Evolutionary conservation across 164 flowering plant species (phyloP).

Genomic region (Chloranthus sessilifolius): DNA sequence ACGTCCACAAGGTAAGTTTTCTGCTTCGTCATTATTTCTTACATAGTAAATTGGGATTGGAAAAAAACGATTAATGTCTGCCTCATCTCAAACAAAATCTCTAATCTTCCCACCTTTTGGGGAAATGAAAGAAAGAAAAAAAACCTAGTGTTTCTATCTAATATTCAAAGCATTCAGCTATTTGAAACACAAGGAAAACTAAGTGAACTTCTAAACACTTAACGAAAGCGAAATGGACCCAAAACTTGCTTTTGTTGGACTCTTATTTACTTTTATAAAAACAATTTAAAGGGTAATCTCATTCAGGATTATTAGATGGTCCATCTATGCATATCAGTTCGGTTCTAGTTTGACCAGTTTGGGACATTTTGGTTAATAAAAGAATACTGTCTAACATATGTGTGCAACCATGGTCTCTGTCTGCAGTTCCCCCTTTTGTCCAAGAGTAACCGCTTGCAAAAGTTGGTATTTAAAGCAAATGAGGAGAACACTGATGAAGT

Average conservation of each 20-base stretch:
- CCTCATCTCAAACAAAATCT: not conserved
- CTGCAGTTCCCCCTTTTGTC: constrained; percentile 83
- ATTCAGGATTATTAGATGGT: too few relatives aligned
- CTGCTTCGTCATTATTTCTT: not conserved
- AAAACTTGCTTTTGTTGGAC: too few relatives aligned
- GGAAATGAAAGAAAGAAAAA: not conserved
- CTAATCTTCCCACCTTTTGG: not conserved
- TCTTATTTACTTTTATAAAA: too few relatives aligned
- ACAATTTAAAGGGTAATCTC: too few relatives aligned
- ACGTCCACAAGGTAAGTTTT: constrained; percentile 64
- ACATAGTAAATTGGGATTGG: not conserved
- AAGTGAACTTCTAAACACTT: too few relatives aligned
- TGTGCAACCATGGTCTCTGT: constrained; percentile 6
- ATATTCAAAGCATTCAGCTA: not conserved
- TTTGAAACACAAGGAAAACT: too few relatives aligned
- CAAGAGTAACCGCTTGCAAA: constrained; percentile 69
- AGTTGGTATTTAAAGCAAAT: constrained; percentile 43
- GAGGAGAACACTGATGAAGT: constrained; percentile 57
- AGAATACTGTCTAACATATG: not conserved
- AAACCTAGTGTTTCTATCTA: not conserved
- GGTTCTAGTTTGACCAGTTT: too few relatives aligned
- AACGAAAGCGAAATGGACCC: too few relatives aligned
- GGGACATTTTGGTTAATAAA: too few relatives aligned
- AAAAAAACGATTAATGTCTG: not conserved
- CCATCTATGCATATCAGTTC: too few relatives aligned